Percentiles rank a stretch among this genome's conserved stretches.
phyloP scores from a whole-genome alignment of 2,329 filamentous ascomycete species.

The Amauroascus niger region DNA sequence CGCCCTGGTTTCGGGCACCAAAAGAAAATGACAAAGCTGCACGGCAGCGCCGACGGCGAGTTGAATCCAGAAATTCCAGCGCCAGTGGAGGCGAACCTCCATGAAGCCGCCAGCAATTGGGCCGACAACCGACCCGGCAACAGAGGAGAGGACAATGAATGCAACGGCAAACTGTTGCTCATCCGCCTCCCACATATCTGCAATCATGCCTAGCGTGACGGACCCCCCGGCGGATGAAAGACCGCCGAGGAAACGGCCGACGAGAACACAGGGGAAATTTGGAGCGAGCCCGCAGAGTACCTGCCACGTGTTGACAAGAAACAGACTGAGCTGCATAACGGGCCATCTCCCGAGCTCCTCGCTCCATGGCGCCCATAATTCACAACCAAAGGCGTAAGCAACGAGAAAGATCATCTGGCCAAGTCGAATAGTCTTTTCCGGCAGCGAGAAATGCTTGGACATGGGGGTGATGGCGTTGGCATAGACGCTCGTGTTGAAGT shows the following conservation, averaged over 20 bases:
- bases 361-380: constrained; percentile 78
- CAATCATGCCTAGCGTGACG: constrained; percentile 55
- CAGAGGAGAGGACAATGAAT: constrained; percentile 50
- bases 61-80: constrained; percentile 57
- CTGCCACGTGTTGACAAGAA: constrained; percentile 69
- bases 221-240: constrained; percentile 55
- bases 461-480: constrained; percentile 57
- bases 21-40: constrained; percentile 42
- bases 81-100: constrained; percentile 41
- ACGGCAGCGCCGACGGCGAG: constrained; percentile 48
- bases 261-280: constrained; percentile 59
- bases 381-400: constrained; percentile 72
- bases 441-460: constrained; percentile 55
- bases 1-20: constrained; percentile 48
- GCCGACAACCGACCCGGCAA: constrained; percentile 41
- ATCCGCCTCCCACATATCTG: constrained; percentile 51
- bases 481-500: constrained; percentile 66
- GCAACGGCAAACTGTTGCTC: constrained; percentile 52
- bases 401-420: constrained; percentile 70
- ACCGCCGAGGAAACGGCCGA: constrained; percentile 57
- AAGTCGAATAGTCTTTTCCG: constrained; percentile 55
- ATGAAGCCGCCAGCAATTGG: constrained; percentile 48
- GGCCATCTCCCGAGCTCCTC: constrained; percentile 71
- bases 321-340: constrained; percentile 60
- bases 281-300: constrained; percentile 60